Evolutionary conservation across 2,329 filamentous ascomycete genomes (phyloP).

Genomic region (Penicillium sp.): DNA sequence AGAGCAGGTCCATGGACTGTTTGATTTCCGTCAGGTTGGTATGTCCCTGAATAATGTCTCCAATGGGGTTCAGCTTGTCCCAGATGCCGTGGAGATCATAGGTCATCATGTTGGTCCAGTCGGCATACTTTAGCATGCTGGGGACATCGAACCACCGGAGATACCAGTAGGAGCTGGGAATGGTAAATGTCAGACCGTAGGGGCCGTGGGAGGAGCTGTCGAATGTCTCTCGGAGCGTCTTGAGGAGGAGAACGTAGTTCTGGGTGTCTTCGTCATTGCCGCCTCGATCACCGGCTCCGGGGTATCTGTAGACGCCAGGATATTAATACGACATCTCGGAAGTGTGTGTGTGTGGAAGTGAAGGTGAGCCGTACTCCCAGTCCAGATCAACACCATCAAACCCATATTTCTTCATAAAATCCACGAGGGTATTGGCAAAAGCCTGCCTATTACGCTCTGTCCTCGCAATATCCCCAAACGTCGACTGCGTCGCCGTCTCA

Average conservation of each 20-base stretch:
- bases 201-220: neutral
- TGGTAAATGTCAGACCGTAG: slow-evolving; percentile 16
- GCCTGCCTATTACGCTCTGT: neutral
- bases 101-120: slow-evolving; percentile 20
- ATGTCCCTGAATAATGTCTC: slow-evolving; percentile 16
- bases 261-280: slow-evolving; percentile 10
- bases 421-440: slow-evolving; percentile 2
- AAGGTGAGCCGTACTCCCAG: slow-evolving; percentile 11
- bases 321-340: neutral
- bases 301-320: slow-evolving; percentile 15
- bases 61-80: slow-evolving; percentile 17
- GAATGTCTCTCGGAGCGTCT: slow-evolving; percentile 15
- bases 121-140: slow-evolving; percentile 9
- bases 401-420: slow-evolving; percentile 20
- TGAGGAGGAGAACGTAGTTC: slow-evolving; percentile 19
- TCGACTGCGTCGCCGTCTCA: slow-evolving; percentile 2
- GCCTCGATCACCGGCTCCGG: slow-evolving; percentile 19
- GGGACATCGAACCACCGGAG: slow-evolving; percentile 17
- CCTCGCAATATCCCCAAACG: slow-evolving; percentile 12
- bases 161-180: slow-evolving; percentile 24
- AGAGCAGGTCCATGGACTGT: slow-evolving; percentile 15
- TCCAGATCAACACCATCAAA: slow-evolving; percentile 29
- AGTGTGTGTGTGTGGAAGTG: neutral
- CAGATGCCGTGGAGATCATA: slow-evolving; percentile 22
- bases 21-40: slow-evolving; percentile 23